Base-by-base conservation (phyloP, 306 rosid genomes). In the Malus fusca region DNA sequence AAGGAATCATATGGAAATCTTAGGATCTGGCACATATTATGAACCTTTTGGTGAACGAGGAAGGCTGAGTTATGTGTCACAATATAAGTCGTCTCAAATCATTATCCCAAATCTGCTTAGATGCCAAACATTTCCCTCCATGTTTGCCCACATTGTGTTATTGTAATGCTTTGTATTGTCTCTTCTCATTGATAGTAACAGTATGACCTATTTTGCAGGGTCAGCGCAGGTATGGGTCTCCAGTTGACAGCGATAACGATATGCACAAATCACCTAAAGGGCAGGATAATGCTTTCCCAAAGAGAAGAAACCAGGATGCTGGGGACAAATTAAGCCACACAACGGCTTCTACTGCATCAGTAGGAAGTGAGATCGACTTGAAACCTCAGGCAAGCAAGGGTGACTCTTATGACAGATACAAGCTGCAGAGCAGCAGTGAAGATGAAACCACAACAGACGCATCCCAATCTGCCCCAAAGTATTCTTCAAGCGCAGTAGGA, bases 381-480 rank as follows among this genome's bases (percentile, higher is more conserved):
- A 40, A 40, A 8, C 0, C 10, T 40, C 43, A 8, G 10, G 43
- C 43, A 40, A 40, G 43, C 43, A 77, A 79, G 44, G 83, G 83
- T n/a, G 69, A 25, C 7, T 74, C 63, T 15, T 81, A 69, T 18
- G 70, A 64, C 3, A 65, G 78, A 53, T 56, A 82, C 85, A 72
- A 72, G 81, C 35, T 72, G 58, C 91, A 75, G 61, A 73, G 69
- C 65, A 85, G 86, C 71, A 88, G 93, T 58, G 89, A 87, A 63
- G 93, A 84, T 26, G 93, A 90, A 56, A 55, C 85, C 6, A 88
- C 86, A 17, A 80, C 85, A 26, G 88, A 86, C 21, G 76, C 87
- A 52, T 85, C 93, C 21, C 74, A 66, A 4, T 88, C 90, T 33
- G 85, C 77, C 56, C 46, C 31, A 14, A 84, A 81, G 75, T 30